Conservation (phyloP, 768 basidiomycete species). For the button mushroom (Agaricus bisporus) region DNA sequence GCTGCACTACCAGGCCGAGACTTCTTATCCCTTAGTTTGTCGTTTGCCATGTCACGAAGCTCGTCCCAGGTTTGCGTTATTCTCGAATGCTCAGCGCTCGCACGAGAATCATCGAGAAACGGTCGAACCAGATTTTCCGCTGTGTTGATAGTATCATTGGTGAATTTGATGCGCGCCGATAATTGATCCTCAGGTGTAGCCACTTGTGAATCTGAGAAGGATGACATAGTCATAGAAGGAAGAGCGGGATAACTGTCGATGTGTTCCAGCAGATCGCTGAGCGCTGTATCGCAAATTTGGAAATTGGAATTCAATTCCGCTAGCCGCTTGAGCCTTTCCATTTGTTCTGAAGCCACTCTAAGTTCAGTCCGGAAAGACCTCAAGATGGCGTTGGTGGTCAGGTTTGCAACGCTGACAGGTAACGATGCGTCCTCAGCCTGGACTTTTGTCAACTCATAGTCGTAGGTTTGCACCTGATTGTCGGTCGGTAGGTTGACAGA, state of each 20-base stretch:
- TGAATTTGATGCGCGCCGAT: constrained; percentile 56
- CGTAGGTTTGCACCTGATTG: constrained; percentile 41
- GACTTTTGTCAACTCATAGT: constrained; percentile 39
- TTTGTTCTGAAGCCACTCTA: constrained; percentile 38
- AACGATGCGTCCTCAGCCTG: constrained; percentile 39
- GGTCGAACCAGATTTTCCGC: constrained; percentile 35
- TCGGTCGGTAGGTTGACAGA: constrained; percentile 44
- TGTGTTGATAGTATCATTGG: constrained; percentile 41
- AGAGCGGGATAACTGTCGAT: constrained; percentile 75
- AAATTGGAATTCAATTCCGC: constrained; percentile 44
- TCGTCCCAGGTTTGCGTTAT: constrained; percentile 77
- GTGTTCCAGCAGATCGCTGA: constrained; percentile 83
- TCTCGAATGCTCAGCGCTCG: constrained; percentile 53
- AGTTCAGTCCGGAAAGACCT: constrained; percentile 55
- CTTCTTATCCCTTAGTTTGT: constrained; percentile 52
- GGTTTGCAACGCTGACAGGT: constrained; percentile 34
- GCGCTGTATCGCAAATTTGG: constrained; percentile 58
- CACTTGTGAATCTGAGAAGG: constrained; percentile 34
- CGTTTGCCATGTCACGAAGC: constrained; percentile 74
- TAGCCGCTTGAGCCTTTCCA: constrained; percentile 50
- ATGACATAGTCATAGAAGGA: constrained; percentile 45
- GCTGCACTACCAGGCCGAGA: constrained; percentile 62
- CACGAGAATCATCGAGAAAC: constrained; percentile 56
- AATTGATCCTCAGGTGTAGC: constrained; percentile 65
- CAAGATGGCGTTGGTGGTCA: constrained; percentile 49